Evolutionary conservation across 2,329 filamentous ascomycete species (phyloP).

Genomic region (Talaromyces sp.): DNA sequence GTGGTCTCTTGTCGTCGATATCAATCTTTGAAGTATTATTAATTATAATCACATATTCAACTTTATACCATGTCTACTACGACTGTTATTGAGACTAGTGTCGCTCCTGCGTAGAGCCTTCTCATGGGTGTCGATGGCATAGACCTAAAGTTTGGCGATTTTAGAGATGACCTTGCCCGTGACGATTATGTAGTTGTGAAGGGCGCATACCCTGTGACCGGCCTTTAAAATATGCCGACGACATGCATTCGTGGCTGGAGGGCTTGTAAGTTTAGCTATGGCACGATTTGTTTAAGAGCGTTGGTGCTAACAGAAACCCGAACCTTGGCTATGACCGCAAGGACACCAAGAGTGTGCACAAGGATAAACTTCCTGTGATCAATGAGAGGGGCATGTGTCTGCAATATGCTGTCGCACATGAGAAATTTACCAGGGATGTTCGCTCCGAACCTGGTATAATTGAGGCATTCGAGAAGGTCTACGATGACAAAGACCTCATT

Average conservation of each 20-base stretch:
- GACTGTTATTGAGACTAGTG: background rate
- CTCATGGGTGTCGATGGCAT: background rate
- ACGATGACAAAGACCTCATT: conserved; percentile 28
- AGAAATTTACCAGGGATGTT: conserved; percentile 33
- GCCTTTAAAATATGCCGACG: background rate
- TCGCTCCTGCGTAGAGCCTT: background rate
- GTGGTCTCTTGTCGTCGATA: background rate
- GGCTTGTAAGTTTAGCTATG: background rate
- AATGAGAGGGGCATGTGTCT: conserved; percentile 40
- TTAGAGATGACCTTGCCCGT: conserved; percentile 44
- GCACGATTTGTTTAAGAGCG: background rate
- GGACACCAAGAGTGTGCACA: conserved; percentile 25
- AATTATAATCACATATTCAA: background rate
- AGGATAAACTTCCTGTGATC: conserved; percentile 44
- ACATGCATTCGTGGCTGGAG: background rate
- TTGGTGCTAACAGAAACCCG: background rate
- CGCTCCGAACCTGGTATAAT: conserved; percentile 38
- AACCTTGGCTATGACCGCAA: background rate
- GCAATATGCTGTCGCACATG: conserved; percentile 2
- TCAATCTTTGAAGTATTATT: background rate
- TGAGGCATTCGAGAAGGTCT: conserved; percentile 42
- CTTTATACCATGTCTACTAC: background rate
- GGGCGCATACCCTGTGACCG: background rate
- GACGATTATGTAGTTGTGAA: conserved; percentile 23
- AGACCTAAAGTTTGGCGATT: conserved; percentile 31